Evolutionary conservation across 2,329 filamentous ascomycete genomes (phyloP), one percentile per base, ranked within the genome.

Genomic region (Gnomoniopsis sp.): DNA sequence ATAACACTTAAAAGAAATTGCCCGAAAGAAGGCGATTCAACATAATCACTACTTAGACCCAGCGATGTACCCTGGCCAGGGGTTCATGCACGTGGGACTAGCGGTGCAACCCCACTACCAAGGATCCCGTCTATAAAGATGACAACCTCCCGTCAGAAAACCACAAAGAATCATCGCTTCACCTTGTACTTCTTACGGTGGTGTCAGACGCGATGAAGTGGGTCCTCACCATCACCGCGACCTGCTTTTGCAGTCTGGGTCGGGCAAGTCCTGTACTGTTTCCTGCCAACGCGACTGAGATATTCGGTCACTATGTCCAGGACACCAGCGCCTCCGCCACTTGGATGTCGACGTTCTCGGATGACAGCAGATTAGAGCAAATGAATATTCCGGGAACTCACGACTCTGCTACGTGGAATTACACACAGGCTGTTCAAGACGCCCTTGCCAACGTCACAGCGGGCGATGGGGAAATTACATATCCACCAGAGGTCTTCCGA

Each of bases 371-470:
- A 3, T 62, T 82, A 0, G 71, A 75, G 2, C 77, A 77, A 19
- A 72, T 82, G 66, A 81, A 77, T 62, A 76, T 82, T 43, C 79
- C 79, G 2, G 80, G 79, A 1, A 75, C 73, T 3, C 79, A 82
- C 67, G 79, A 82, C 64, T 72, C 74, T 3, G 74, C 76, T 2
- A 81, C 79, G 0, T 82, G 79, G 79, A 81, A 81, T 65, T 82
- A 81, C 64, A 74, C 69, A 12, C 67, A 70, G 23, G 67, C 68
- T 0, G 79, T 75, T 0, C 77, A 79, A 63, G 66, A 76, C 41
- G 58, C 67, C 1, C 67, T 81, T 3, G 49, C 66, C 3, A 70
- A 70, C 23, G 69, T 79, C 36, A 77, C 76, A 8, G 66, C 71
- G 15, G 70, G 78, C 43, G 73, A 72, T 49, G 70, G 73, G 23